phyloP scores from a whole-genome alignment of 2,329 filamentous ascomycete species.

The Colletotrichum chrysophilum region DNA sequence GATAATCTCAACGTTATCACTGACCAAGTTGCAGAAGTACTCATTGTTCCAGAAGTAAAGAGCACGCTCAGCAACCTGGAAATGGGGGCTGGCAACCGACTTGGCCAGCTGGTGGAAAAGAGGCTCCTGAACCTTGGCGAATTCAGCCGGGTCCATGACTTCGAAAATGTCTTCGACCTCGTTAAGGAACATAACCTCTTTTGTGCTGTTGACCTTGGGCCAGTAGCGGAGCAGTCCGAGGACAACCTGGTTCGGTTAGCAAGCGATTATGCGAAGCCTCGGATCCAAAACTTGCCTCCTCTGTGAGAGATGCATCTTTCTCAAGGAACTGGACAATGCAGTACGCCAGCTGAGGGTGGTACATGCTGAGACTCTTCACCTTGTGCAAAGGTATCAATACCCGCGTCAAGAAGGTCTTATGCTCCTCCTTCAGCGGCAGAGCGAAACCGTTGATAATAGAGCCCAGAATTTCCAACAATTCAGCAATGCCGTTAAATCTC shows the following conservation, averaged over 20 bases:
- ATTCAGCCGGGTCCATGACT: constrained; percentile 98
- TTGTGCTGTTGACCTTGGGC: constrained; percentile 99
- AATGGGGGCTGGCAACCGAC: constrained; percentile 97
- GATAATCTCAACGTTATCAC: constrained; percentile 98
- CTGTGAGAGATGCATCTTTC: constrained; percentile 94
- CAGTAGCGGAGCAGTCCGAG: constrained; percentile 94
- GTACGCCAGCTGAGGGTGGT: constrained; percentile 96
- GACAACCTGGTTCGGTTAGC: constrained; percentile 69
- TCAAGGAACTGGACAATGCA: constrained; percentile 99
- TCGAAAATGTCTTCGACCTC: constrained; percentile 99
- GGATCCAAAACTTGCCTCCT: constrained; percentile 71
- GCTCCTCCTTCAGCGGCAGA: constrained; percentile 94
- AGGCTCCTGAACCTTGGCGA: constrained; percentile 97
- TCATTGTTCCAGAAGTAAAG: constrained; percentile 99
- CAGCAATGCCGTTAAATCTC: constrained; percentile 96
- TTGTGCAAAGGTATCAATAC: constrained; percentile 95
- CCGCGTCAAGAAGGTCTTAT: constrained; percentile 95
- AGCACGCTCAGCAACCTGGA: constrained; percentile 96
- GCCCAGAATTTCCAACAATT: constrained; percentile 93
- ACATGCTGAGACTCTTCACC: constrained; percentile 99
- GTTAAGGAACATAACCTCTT: constrained; percentile 99
- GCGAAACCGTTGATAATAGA: constrained; percentile 99
- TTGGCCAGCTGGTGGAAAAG: constrained; percentile 97
- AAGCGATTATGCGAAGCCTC: not conserved
- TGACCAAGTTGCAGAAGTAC: constrained; percentile 99